Percentiles rank a stretch among this genome's conserved stretches.
Conservation (phyloP, 495 filamentous ascomycete species). For the Penicillium pulvis region DNA sequence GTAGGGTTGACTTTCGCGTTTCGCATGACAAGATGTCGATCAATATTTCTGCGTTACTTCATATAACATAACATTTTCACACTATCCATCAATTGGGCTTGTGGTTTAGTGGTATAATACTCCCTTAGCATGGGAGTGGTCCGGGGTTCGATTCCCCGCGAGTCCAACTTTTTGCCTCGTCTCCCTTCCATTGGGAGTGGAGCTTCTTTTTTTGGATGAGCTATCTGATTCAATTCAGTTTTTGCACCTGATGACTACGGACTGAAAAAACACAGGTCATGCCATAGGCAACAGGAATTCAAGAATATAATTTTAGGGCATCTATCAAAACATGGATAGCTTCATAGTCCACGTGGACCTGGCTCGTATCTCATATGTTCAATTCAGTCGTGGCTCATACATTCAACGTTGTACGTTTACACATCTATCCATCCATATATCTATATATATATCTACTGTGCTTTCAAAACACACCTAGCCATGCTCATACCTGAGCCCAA, state of each 20-base stretch:
- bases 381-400: too few relatives aligned
- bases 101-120: conserved; percentile 52
- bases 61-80: not conserved
- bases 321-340: too few relatives aligned
- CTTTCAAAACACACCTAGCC: too few relatives aligned
- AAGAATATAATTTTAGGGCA: too few relatives aligned
- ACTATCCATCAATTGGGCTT: conserved; percentile 30
- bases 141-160: conserved; percentile 62
- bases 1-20: not conserved
- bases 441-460: not conserved
- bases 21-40: not conserved
- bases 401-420: not conserved
- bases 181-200: too few relatives aligned
- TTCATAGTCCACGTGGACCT: too few relatives aligned
- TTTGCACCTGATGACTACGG: not conserved
- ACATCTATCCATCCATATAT: not conserved
- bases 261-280: too few relatives aligned
- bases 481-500: conserved; percentile 42
- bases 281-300: too few relatives aligned
- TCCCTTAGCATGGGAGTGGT: conserved; percentile 55
- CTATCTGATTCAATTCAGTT: too few relatives aligned
- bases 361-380: too few relatives aligned
- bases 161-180: conserved; percentile 37
- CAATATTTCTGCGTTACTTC: not conserved
- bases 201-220: not conserved